Evolutionary conservation across 257 asterid genomes (phyloP).

Genomic region (Striga asiatica): DNA sequence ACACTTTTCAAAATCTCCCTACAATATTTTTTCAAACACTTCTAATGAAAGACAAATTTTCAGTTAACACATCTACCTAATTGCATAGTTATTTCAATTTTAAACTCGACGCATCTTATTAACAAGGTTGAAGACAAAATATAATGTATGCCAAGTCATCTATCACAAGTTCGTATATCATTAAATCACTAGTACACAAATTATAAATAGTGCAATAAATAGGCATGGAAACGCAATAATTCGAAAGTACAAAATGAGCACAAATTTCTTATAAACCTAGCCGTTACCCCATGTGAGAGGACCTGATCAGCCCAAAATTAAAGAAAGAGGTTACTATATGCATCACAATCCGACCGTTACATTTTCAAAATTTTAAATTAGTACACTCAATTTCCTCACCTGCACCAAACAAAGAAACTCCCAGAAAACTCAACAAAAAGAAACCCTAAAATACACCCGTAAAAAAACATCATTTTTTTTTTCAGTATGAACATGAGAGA

Average conservation of each 20-base stretch:
- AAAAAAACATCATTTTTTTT: not conserved
- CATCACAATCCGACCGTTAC: constrained; percentile 32
- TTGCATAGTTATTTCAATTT: too few species aligned
- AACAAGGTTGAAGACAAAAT: too few species aligned
- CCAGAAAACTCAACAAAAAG: not conserved
- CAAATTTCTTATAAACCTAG: not conserved
- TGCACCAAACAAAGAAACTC: not conserved
- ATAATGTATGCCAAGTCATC: too few species aligned
- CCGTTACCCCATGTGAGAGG: constrained; percentile 14
- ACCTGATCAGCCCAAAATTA: not conserved
- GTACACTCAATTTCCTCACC: not conserved
- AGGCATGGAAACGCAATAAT: not conserved
- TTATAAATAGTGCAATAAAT: too few species aligned
- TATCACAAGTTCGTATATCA: too few species aligned
- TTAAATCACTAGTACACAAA: too few species aligned
- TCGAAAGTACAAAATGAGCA: not conserved
- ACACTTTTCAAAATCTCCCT: too few species aligned
- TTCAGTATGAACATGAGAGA: constrained; percentile 14
- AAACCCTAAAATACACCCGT: too few species aligned
- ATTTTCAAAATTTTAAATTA: constrained; percentile 18
- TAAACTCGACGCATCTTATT: too few species aligned
- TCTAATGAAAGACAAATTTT: too few species aligned
- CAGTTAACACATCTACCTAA: too few species aligned
- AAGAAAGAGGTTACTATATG: constrained; percentile 1
- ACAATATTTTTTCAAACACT: too few species aligned